Evolutionary conservation across 164 flowering plant genomes (phyloP).

Genomic region (Macadamia tetraphylla): DNA sequence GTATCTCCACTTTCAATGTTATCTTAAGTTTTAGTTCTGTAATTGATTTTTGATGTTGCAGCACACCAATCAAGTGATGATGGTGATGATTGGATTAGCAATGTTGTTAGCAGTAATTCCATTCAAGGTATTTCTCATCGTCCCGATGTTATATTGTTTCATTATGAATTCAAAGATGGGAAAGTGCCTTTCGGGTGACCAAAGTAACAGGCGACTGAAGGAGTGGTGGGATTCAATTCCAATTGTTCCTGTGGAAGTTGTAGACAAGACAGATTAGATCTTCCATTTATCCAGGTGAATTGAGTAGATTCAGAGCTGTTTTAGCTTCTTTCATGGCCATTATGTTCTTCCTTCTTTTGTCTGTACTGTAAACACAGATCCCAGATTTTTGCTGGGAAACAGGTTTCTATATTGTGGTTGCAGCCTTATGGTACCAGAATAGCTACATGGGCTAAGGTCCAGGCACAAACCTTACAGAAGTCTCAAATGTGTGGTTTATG

Average conservation of each 20-base stretch:
- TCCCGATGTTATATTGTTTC: constrained; percentile 13
- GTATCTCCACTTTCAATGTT: too few relatives aligned
- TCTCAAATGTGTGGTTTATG: too few relatives aligned
- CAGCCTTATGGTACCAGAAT: too few relatives aligned
- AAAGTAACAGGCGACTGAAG: constrained; percentile 43
- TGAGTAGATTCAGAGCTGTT: background rate
- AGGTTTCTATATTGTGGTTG: too few relatives aligned
- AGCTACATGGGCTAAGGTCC: too few relatives aligned
- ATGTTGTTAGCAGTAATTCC: constrained; percentile 53
- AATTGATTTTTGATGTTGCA: constrained; percentile 20
- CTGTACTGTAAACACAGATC: too few relatives aligned
- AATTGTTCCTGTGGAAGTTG: constrained; percentile 46
- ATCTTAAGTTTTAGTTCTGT: too few relatives aligned
- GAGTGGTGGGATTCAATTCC: constrained; percentile 98
- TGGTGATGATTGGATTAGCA: constrained; percentile 34
- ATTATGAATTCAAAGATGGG: constrained; percentile 36
- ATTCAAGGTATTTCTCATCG: constrained; percentile 52
- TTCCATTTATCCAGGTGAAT: too few relatives aligned
- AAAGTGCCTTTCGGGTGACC: constrained; percentile 24
- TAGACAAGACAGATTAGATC: constrained; percentile 15
- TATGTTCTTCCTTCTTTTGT: too few relatives aligned
- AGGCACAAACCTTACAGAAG: too few relatives aligned
- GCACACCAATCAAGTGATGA: constrained; percentile 66
- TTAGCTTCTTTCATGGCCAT: too few relatives aligned
- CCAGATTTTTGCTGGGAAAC: too few relatives aligned